Base-by-base conservation (phyloP, 164 flowering plant genomes). In the Litsea cubeba region DNA sequence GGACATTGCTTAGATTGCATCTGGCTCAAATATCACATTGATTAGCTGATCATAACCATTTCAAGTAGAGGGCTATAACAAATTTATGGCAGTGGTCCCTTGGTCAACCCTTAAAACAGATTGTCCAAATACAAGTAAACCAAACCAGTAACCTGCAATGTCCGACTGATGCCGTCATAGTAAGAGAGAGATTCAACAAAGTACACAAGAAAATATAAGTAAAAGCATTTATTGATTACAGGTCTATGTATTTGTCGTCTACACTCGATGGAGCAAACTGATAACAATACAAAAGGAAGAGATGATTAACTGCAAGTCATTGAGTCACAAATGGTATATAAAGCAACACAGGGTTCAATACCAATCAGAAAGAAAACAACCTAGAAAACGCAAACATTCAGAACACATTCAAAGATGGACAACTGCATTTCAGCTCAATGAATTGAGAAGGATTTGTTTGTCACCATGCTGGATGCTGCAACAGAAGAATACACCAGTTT, bases 391-490 rank as follows among this genome's bases (percentile, higher is more conserved):
- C 69, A 18, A 65, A 30, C 28, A 30, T 6, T 26, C 69, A 65
- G 6, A 65, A 18, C 17, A 20, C 11, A 24, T 25, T 22, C 24
- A 12, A 17, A 65, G 30, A 65, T 5, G 5, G 20, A 5, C 18
- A 22, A 65, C 30, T 30, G 18, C 30, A 30, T 35, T 17, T 65
- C 40, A 65, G 28, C 46, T 30, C 22, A 15, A 26, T 10, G 32
- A 28, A 25, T 28, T 0, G 46, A 46, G 50, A 68, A 7, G 5
- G 18, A 28, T 68, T 12, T 46, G 12, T 2, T 8, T n/a, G 54
- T 46, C 26, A 35, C 54, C 57, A 46, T 50, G 60, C 17, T 17
- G 62, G 22, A 70, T 50, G 46, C 66, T 68, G n/a, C 76, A 66
- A 18, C 32, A 67, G 63, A 73, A 18, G 62, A 67, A 15, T 1